phyloP scores from a whole-genome alignment of 768 basidiomycete genomes.

The Leccinellum luteum region DNA sequence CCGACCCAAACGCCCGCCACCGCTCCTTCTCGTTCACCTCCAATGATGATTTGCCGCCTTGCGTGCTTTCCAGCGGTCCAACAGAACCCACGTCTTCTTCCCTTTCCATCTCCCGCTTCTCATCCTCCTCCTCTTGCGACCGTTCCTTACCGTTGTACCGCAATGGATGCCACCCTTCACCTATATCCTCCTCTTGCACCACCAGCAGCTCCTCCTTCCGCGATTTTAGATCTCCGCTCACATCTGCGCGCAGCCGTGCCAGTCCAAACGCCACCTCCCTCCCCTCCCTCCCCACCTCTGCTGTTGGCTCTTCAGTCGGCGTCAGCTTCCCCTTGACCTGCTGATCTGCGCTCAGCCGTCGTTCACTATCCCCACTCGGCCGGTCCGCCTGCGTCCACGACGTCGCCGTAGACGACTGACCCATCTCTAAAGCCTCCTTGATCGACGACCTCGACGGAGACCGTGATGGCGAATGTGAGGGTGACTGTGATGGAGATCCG shows the following conservation, averaged over 20 bases:
- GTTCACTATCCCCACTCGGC: slow-evolving; percentile 4
- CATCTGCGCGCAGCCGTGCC: slow-evolving; percentile 26
- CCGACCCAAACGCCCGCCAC: slow-evolving; percentile 20
- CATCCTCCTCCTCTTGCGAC: slow-evolving; percentile 5
- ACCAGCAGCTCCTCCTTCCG: slow-evolving; percentile 22
- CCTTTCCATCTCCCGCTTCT: not conserved
- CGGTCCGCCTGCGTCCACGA: slow-evolving; percentile 25
- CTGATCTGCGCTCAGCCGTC: not conserved
- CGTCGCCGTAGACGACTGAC: slow-evolving; percentile 25
- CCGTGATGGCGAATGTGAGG: slow-evolving; percentile 1
- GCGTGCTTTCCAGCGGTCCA: slow-evolving; percentile 11
- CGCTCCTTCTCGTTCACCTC: slow-evolving; percentile 28
- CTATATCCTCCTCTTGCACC: slow-evolving; percentile 24
- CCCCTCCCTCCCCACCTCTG: not conserved
- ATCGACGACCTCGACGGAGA: slow-evolving; percentile 19
- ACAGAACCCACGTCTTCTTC: slow-evolving; percentile 16
- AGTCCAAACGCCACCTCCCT: slow-evolving; percentile 15
- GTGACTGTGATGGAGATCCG: not conserved
- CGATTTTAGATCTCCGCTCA: not conserved
- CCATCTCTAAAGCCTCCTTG: slow-evolving; percentile 12
- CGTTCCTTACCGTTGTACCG: slow-evolving; percentile 11
- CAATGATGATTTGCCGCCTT: slow-evolving; percentile 4
- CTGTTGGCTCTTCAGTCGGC: not conserved
- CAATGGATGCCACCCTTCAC: slow-evolving; percentile 28
- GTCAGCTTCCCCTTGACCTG: not conserved